phyloP scores from a whole-genome alignment of 176 grass and related monocot species.

The Hyparrhenia diplandra region DNA sequence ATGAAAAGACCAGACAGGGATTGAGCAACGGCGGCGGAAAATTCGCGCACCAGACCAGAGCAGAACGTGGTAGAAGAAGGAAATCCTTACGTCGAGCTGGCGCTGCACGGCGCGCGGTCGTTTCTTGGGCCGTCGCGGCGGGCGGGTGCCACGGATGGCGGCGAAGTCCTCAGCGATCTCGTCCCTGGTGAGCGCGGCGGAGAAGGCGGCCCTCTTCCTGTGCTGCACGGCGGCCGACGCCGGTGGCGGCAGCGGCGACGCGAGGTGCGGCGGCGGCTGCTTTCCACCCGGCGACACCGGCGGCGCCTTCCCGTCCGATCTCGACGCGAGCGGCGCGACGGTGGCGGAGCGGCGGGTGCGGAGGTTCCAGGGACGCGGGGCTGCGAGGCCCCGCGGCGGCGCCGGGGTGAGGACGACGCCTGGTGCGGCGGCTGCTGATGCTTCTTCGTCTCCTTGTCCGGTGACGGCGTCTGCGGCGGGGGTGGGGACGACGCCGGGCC shows the following conservation, averaged over 20 bases:
- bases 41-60: no score
- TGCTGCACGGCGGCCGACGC: background rate
- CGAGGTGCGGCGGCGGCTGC: background rate
- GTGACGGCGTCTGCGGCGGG: constrained; percentile 14
- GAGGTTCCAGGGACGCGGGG: constrained; percentile 29
- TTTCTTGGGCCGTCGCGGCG: constrained; percentile 46
- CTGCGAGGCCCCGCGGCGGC: background rate
- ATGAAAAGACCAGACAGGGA: no score
- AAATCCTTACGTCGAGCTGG: constrained; percentile 39
- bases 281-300: background rate
- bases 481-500: background rate
- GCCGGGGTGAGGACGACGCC: background rate
- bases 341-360: constrained; percentile 14
- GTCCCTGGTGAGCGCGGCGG: constrained; percentile 28
- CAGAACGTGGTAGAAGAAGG: no score
- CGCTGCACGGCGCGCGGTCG: constrained; percentile 21
- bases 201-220: constrained; percentile 37
- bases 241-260: background rate
- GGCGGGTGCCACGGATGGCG: constrained; percentile 32
- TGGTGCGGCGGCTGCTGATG: background rate
- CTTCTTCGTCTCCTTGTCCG: constrained; percentile 28
- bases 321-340: background rate
- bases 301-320: background rate
- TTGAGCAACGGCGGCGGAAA: no score
- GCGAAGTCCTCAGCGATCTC: constrained; percentile 46